These are phyloP conservation scores for Saccharomycopsis lassenensis DNA, from an alignment of 805 yeast genomes.

Conservation along the genomic window DNA sequence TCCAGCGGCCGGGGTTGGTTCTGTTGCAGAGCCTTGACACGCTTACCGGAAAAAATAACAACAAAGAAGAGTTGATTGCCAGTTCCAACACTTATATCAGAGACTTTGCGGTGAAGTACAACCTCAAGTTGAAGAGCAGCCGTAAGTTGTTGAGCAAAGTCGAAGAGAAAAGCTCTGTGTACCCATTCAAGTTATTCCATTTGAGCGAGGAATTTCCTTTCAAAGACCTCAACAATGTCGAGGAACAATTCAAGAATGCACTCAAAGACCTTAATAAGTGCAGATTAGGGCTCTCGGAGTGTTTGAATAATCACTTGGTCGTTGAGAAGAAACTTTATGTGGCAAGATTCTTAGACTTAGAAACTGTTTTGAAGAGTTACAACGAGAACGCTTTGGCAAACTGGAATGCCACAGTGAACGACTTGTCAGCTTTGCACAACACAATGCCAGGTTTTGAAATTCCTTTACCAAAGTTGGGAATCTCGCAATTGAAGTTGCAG, in stretches of 20 bases:
- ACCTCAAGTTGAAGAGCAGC: slow-evolving; percentile 63
- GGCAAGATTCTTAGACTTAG: slow-evolving; percentile 65
- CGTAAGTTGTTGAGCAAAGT: slow-evolving; percentile 59
- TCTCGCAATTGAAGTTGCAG: slow-evolving; percentile 58
- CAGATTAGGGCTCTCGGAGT: slow-evolving; percentile 71
- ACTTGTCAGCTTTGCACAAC: slow-evolving; percentile 22
- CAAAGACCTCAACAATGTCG: slow-evolving; percentile 26
- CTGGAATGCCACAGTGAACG: slow-evolving; percentile 43
- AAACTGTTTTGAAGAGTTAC: slow-evolving; percentile 41
- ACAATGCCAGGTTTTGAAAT: slow-evolving; percentile 60
- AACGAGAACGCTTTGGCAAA: slow-evolving; percentile 41
- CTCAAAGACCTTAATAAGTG: slow-evolving; percentile 47
- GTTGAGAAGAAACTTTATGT: slow-evolving; percentile 62
- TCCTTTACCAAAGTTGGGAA: slow-evolving; percentile 64
- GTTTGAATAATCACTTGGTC: slow-evolving; percentile 68
- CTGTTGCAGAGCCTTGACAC: slow-evolving; percentile 59
- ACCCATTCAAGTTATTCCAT: slow-evolving; percentile 81
- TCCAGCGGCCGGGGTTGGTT: slow-evolving; percentile 51
- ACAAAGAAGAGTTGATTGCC: slow-evolving; percentile 33
- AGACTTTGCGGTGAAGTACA: slow-evolving; percentile 72
- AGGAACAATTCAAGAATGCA: slow-evolving; percentile 28
- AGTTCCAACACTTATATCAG: slow-evolving; percentile 69
- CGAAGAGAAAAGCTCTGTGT: slow-evolving; percentile 71
- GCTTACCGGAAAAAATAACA: slow-evolving; percentile 50
- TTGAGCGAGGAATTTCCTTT: slow-evolving; percentile 55